phyloP scores from a whole-genome alignment of 2,329 filamentous ascomycete species.

The Alternaria metachromatica region DNA sequence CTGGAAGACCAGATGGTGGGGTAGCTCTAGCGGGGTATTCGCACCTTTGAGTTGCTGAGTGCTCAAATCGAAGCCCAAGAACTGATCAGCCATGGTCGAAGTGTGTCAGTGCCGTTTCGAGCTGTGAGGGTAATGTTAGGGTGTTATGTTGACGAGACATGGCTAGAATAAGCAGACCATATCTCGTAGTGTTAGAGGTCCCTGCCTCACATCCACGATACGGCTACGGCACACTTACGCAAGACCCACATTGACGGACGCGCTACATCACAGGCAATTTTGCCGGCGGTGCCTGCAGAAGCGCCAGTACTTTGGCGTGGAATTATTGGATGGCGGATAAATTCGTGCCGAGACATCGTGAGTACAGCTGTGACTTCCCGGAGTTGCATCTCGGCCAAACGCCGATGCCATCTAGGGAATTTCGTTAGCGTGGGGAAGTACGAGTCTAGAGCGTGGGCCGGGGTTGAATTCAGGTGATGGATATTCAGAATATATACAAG shows the following conservation, averaged over 20 bases:
- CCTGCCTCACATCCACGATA: conserved; percentile 17
- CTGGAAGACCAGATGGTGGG: conserved; percentile 27
- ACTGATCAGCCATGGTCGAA: conserved; percentile 60
- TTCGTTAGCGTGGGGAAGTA: not conserved
- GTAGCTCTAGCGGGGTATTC: conserved; percentile 37
- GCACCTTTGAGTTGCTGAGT: conserved; percentile 94
- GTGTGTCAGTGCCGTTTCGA: not conserved
- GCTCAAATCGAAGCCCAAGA: conserved; percentile 93
- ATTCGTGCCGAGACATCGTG: conserved; percentile 9
- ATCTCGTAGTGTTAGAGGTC: conserved; percentile 26
- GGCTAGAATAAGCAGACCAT: conserved; percentile 14
- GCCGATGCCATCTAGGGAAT: conserved; percentile 3
- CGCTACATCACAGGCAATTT: conserved; percentile 31
- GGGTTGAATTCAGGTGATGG: not conserved
- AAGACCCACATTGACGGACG: conserved; percentile 25
- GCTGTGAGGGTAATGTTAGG: not conserved
- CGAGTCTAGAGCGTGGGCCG: conserved; percentile 2
- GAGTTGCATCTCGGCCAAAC: conserved; percentile 6
- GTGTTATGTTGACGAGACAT: conserved; percentile 13
- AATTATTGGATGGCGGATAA: conserved; percentile 37
- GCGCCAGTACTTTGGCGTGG: not conserved
- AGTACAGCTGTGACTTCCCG: conserved; percentile 1
- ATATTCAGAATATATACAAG: conserved; percentile 6
- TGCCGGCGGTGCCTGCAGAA: conserved; percentile 43
- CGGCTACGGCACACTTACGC: conserved; percentile 20